Evolutionary conservation across 176 grass and related monocot species (phyloP), one percentile per base, ranked within the genome.

Genomic region (Lolium rigidum): DNA sequence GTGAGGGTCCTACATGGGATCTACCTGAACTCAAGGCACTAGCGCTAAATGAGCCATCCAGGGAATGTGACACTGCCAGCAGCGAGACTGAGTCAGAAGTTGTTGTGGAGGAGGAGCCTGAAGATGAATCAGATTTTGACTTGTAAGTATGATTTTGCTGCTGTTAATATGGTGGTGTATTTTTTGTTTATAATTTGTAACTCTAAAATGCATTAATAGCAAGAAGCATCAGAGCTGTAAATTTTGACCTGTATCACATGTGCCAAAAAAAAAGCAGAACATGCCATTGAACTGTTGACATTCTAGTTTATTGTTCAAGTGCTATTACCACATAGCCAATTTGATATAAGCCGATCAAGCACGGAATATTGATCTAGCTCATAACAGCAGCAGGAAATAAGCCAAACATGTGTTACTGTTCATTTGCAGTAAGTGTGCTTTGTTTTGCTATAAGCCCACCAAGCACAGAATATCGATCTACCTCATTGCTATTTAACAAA

Each of bases 81-180:
- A 10, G 68, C 10, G 41, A 71, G 18, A 44, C 18, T 6, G 18
- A 18, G 4, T 71, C 39, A 11, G 68, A 71, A 21, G 41, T 71
- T 43, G 16, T 70, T 68, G 68, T 12, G 9, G 38, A 46, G 68
- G 68, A 71, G 10, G 41, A 71, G 38, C 18, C 41, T 21, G 10
- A 41, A 12, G 68, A 71, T 71, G 68, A 71, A 71, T 71, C 68
- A 12, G 68, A 71, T 71, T n/a, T 71, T 71, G 68, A 43, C 43
- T n/a, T 11, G 66, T 70, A 70, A n/a, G 67, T 16, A 63, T 67
- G 15, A 67, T 67, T 31, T 64, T 14, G 10, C n/a, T 64, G 1
- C 25, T 64, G 10, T 64, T 67, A 35, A 67, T 67, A 35, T 67
- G 8, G 8, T 41, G 37, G 8, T n/a, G 18, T 70, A 43, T n/a